A percentile compares a stretch with the other conserved stretches of the same genome.
Evolutionary conservation across 495 filamentous ascomycete genomes (phyloP).

Genomic region (Lophium mytilinum): DNA sequence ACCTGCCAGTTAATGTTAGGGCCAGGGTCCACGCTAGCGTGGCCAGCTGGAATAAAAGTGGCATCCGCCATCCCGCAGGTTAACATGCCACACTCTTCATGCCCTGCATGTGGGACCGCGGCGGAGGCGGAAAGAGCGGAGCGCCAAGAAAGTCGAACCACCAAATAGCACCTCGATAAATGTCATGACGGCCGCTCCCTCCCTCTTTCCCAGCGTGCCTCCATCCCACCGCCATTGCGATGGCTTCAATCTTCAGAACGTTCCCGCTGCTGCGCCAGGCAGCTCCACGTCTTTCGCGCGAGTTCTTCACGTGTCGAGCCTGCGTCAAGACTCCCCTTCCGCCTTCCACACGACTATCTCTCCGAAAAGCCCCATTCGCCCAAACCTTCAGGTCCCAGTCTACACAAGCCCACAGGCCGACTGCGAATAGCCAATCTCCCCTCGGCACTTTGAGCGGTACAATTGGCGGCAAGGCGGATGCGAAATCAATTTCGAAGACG

Average conservation of each 20-base stretch:
- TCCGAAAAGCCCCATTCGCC: slow-evolving; percentile 24
- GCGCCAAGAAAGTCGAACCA: too few species aligned
- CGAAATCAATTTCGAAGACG: neutral
- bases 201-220: too few species aligned
- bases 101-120: too few species aligned
- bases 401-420: slow-evolving; percentile 2
- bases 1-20: too few species aligned
- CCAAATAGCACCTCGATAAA: too few species aligned
- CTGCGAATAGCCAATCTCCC: slow-evolving; percentile 3
- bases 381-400: slow-evolving; percentile 26
- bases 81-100: too few species aligned
- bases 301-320: slow-evolving; percentile 56
- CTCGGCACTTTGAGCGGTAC: slow-evolving; percentile 21
- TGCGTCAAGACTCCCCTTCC: slow-evolving; percentile 43
- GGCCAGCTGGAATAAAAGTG: too few species aligned
- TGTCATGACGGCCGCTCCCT: too few species aligned
- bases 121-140: too few species aligned
- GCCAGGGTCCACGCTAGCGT: too few species aligned
- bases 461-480: slow-evolving; percentile 5
- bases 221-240: slow-evolving; percentile 10
- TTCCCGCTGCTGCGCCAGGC: slow-evolving; percentile 45
- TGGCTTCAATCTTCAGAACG: slow-evolving; percentile 32
- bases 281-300: slow-evolving; percentile 45
- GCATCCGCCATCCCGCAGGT: too few species aligned
- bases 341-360: slow-evolving; percentile 23